Percentiles rank a stretch among this genome's conserved stretches.
Conservation (phyloP, 441 rosid species). For the Corymbia citriodora region DNA sequence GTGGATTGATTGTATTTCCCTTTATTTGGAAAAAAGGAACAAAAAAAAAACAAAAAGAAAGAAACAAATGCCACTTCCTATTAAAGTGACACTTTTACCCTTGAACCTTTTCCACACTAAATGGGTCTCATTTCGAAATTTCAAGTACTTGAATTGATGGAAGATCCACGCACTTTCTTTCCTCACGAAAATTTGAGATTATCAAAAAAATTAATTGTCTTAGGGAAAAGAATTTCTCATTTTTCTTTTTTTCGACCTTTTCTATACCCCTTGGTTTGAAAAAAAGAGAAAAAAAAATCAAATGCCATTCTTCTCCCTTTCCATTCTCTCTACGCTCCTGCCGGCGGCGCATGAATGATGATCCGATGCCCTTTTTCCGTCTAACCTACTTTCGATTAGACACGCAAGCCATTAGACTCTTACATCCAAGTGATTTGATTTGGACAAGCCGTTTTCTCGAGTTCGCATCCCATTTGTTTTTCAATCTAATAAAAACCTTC, state of each 20-base stretch:
- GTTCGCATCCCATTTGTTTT: not conserved
- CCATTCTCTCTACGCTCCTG: not conserved
- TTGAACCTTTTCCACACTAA: not conserved
- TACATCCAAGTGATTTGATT: not conserved
- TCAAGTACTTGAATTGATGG: not conserved
- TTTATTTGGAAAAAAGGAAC: not conserved
- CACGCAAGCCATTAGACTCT: not conserved
- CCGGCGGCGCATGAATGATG: not conserved
- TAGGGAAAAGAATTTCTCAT: not conserved
- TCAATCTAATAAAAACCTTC: not conserved
- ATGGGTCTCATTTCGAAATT: not conserved
- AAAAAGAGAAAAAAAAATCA: not conserved
- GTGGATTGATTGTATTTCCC: not conserved
- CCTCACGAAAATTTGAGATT: not conserved
- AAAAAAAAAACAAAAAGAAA: not conserved
- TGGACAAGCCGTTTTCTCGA: not conserved
- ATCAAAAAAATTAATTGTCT: not conserved
- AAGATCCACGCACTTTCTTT: not conserved
- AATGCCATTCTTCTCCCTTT: not conserved
- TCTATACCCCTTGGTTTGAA: not conserved
- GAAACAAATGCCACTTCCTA: not conserved
- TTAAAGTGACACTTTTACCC: not conserved
- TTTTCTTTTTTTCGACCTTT: not conserved
- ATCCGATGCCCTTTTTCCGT: not conserved
- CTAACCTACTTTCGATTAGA: not conserved